Percentiles rank a stretch among this genome's conserved stretches.
Evolutionary conservation across 768 basidiomycete species (phyloP).

Genomic region (Phlebiopsis gigantea): DNA sequence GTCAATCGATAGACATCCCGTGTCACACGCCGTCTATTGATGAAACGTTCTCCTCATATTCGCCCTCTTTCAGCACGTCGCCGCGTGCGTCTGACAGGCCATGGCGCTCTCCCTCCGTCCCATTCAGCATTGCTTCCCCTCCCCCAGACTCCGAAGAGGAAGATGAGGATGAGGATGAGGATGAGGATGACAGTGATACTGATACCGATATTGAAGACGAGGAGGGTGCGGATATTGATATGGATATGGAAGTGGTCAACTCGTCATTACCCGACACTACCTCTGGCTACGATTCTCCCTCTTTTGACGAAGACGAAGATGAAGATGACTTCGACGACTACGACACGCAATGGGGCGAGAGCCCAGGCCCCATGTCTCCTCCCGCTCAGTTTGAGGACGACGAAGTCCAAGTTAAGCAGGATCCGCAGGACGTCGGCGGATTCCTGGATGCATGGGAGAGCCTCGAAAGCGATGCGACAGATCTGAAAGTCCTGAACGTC

Average conservation of each 20-base stretch:
- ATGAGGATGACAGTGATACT: not conserved
- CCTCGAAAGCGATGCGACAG: constrained; percentile 39
- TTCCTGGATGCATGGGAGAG: constrained; percentile 71
- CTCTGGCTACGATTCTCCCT: constrained; percentile 4
- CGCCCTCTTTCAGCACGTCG: constrained; percentile 54
- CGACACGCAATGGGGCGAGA: constrained; percentile 53
- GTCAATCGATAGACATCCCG: not conserved
- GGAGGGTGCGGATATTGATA: not conserved
- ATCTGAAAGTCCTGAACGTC: constrained; percentile 36
- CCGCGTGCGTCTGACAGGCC: not conserved
- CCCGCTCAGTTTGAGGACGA: constrained; percentile 41
- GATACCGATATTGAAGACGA: not conserved
- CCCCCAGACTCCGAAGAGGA: constrained; percentile 72
- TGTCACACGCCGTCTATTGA: not conserved
- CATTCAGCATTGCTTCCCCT: constrained; percentile 44
- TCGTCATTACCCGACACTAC: constrained; percentile 17
- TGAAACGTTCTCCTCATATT: constrained; percentile 41
- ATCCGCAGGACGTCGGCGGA: constrained; percentile 55
- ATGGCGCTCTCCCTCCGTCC: constrained; percentile 57
- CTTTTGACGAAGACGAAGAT: constrained; percentile 36
- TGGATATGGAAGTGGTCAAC: not conserved
- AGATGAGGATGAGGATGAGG: constrained; percentile 29
- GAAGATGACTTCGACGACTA: constrained; percentile 42
- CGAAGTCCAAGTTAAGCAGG: constrained; percentile 45
- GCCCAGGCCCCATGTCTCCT: constrained; percentile 59